A percentile compares a stretch with the other conserved stretches of the same genome.
These are phyloP conservation scores for Malassezia obtusa DNA, from an alignment of 1,284 basidiomycete genomes.

Conservation along the genomic window DNA sequence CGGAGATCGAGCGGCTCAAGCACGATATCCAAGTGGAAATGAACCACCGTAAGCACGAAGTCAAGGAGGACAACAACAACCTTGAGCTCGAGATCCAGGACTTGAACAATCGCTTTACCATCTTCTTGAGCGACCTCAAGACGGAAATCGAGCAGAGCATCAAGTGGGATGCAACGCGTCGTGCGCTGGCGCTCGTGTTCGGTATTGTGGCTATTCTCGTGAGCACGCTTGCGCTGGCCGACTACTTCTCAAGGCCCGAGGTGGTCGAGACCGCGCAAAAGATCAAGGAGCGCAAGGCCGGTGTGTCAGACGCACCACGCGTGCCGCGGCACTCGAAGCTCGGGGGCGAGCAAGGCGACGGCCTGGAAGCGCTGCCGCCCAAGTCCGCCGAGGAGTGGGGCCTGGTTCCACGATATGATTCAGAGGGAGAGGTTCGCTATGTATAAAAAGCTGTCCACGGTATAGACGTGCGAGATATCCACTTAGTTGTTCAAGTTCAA, in stretches of 20 bases:
- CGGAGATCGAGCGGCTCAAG: constrained; percentile 76
- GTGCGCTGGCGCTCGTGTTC: constrained; percentile 42
- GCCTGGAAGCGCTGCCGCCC: not conserved
- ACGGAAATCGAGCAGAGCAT: constrained; percentile 48
- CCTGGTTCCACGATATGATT: constrained; percentile 13
- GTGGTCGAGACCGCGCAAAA: not conserved
- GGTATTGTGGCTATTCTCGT: constrained; percentile 44
- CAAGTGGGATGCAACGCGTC: constrained; percentile 45
- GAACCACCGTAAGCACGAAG: constrained; percentile 84
- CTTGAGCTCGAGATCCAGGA: constrained; percentile 81
- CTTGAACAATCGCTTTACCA: constrained; percentile 48
- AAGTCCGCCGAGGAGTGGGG: constrained; percentile 18
- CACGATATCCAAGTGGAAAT: constrained; percentile 96
- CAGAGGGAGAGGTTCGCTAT: constrained; percentile 9
- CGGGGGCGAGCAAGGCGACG: not conserved
- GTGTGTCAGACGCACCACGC: not conserved
- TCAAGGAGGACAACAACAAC: constrained; percentile 73
- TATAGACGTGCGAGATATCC: not conserved
- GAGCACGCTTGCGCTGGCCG: constrained; percentile 39
- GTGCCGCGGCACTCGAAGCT: not conserved
- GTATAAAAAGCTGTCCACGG: constrained; percentile 5
- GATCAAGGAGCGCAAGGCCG: not conserved
- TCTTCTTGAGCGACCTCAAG: constrained; percentile 43
- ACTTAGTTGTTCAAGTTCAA: constrained; percentile 20
- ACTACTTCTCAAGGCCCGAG: constrained; percentile 35